Evolutionary conservation across 1,139 yeast genomes (phyloP).

Genomic region (Taiozyma sp.): DNA sequence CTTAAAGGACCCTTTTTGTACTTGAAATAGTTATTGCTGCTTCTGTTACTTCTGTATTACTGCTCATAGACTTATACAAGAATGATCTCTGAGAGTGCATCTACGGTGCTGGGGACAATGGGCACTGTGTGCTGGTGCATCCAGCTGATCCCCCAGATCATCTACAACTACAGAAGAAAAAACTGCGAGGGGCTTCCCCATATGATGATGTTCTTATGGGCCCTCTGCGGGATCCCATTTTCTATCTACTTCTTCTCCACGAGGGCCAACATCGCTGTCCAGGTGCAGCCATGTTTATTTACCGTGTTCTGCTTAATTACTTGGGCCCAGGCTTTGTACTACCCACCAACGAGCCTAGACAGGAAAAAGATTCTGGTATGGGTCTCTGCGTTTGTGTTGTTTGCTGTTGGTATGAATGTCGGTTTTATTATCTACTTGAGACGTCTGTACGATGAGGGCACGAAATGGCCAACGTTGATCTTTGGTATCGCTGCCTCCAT

Average conservation of each 20-base stretch:
- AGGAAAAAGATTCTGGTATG: conserved; percentile 34
- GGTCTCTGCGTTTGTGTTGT: conserved; percentile 35
- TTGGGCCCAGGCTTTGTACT: conserved; percentile 72
- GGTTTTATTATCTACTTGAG: conserved; percentile 73
- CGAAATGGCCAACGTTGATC: conserved; percentile 71
- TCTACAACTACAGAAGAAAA: conserved; percentile 66
- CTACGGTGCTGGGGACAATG: conserved; percentile 79
- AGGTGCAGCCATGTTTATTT: conserved; percentile 85
- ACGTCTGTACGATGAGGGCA: conserved; percentile 45
- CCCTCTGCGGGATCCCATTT: conserved; percentile 78
- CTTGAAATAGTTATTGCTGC: background rate
- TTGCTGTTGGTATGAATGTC: conserved; percentile 57
- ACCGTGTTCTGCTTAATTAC: conserved; percentile 64
- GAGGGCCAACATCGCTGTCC: conserved; percentile 68
- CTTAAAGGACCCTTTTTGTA: background rate
- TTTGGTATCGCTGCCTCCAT: conserved; percentile 80
- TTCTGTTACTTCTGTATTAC: too few species aligned
- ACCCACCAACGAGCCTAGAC: conserved; percentile 60
- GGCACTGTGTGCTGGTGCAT: conserved; percentile 93
- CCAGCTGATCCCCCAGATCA: conserved; percentile 82
- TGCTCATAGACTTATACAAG: background rate
- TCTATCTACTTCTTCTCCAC: conserved; percentile 74
- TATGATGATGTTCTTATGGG: conserved; percentile 81
- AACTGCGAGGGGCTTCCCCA: conserved; percentile 86
- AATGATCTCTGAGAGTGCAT: conserved; percentile 36